Conservation (phyloP, 495 filamentous ascomycete genomes). For the Bombardia bombarda region DNA sequence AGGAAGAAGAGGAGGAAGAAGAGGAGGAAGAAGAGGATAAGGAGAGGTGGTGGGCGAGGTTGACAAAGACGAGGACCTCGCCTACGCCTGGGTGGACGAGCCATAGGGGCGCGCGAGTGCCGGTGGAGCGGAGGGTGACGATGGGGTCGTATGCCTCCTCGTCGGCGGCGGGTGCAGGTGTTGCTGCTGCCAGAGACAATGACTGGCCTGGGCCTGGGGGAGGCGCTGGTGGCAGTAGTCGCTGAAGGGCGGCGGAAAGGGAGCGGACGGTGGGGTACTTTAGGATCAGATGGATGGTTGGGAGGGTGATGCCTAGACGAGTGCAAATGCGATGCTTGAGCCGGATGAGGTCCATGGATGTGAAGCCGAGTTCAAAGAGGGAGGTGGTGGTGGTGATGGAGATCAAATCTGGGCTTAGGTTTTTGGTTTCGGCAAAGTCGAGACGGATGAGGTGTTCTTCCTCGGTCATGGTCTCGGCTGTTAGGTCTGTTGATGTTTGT, state of each 20-base stretch:
- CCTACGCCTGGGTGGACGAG: slow-evolving; percentile 51
- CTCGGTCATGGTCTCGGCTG: too few relatives aligned
- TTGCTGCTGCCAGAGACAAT: neutral
- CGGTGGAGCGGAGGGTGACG: slow-evolving; percentile 31
- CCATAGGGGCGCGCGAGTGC: slow-evolving; percentile 43
- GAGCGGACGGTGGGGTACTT: slow-evolving; percentile 30
- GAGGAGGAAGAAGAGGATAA: too few relatives aligned
- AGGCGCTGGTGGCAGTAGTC: neutral
- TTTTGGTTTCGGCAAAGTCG: slow-evolving; percentile 10
- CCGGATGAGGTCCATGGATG: slow-evolving; percentile 37
- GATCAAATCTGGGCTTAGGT: slow-evolving; percentile 1
- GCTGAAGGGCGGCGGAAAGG: slow-evolving; percentile 10
- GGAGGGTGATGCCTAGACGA: slow-evolving; percentile 16
- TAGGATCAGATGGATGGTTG: too few relatives aligned
- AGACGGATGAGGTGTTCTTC: slow-evolving; percentile 2
- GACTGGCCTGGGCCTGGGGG: too few relatives aligned
- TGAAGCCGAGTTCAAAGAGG: slow-evolving; percentile 35
- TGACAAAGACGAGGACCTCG: slow-evolving; percentile 49
- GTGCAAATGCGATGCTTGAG: slow-evolving; percentile 18
- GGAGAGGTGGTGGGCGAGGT: slow-evolving; percentile 29
- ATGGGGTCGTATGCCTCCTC: slow-evolving; percentile 27
- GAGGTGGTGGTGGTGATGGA: slow-evolving; percentile 22
- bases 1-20: too few relatives aligned
- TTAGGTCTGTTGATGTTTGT: too few relatives aligned
- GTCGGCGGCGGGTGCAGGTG: neutral